Conservation (phyloP, 306 rosid species). For the Arachis hypogaea region DNA sequence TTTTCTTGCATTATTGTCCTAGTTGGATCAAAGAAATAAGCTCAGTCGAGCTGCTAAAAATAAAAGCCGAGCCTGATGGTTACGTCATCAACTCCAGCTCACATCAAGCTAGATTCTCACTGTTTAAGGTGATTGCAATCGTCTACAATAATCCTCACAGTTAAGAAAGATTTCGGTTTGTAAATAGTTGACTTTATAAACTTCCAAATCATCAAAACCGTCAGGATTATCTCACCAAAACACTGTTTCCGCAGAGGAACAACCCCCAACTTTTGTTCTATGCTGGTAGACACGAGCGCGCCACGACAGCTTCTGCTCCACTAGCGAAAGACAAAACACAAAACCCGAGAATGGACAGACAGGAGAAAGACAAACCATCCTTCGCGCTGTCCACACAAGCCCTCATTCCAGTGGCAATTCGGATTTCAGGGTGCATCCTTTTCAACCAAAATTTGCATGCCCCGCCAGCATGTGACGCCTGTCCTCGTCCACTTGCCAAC, state of each 20-base stretch:
- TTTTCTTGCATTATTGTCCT: background rate
- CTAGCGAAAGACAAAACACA: constrained; percentile 32
- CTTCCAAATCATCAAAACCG: background rate
- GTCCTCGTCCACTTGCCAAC: constrained; percentile 25
- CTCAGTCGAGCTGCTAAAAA: constrained; percentile 13
- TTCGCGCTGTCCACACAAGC: background rate
- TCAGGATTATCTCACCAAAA: background rate
- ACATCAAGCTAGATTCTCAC: constrained; percentile 20
- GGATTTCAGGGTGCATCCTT: background rate
- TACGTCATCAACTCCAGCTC: constrained; percentile 39
- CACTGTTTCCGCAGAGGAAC: constrained; percentile 6
- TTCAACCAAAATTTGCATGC: constrained; percentile 43
- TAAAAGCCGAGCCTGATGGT: constrained; percentile 23
- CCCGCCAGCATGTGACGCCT: constrained; percentile 41
- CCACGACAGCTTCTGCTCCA: constrained; percentile 45
- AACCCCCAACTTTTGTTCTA: background rate
- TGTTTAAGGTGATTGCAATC: background rate
- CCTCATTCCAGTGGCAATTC: constrained; percentile 2
- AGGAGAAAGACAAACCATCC: constrained; percentile 26
- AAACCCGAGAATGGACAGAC: background rate
- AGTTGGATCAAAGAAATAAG: constrained; percentile 6
- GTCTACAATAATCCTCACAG: background rate
- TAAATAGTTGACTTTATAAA: background rate
- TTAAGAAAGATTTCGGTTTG: background rate
- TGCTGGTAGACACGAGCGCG: constrained; percentile 19